Evolutionary conservation across 2,329 filamentous ascomycete genomes (phyloP).

Genomic region (Fusarium sp.): DNA sequence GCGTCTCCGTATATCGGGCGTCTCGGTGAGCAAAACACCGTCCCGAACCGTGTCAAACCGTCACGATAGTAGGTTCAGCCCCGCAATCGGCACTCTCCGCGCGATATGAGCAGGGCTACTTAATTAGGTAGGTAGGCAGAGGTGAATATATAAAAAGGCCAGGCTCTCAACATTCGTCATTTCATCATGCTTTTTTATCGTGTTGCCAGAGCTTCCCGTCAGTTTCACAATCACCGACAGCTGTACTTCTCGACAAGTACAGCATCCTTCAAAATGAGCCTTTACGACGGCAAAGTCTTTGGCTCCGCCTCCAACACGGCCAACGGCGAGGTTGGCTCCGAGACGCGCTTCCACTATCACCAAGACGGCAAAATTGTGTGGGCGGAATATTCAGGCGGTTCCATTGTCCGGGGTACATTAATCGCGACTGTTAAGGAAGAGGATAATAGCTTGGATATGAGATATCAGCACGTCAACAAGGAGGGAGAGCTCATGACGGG

Average conservation of each 20-base stretch:
- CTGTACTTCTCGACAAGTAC: not conserved
- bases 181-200: not conserved
- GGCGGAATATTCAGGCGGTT: slow-evolving; percentile 44
- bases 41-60: slow-evolving; percentile 21
- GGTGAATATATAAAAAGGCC: not conserved
- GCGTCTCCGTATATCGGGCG: slow-evolving; percentile 7
- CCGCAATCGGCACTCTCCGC: slow-evolving; percentile 24
- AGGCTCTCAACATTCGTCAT: not conserved
- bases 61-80: slow-evolving; percentile 7
- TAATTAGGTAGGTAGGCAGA: not conserved
- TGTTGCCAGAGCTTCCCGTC: not conserved
- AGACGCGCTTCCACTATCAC: slow-evolving; percentile 43
- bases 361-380: slow-evolving; percentile 42
- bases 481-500: slow-evolving; percentile 43
- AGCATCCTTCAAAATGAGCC: slow-evolving; percentile 4
- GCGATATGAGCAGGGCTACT: not conserved
- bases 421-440: slow-evolving; percentile 33
- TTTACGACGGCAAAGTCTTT: slow-evolving; percentile 32
- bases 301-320: slow-evolving; percentile 33
- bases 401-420: slow-evolving; percentile 36
- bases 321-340: slow-evolving; percentile 41
- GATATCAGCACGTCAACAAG: slow-evolving; percentile 43
- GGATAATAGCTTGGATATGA: slow-evolving; percentile 41
- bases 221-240: not conserved
- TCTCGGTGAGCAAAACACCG: slow-evolving; percentile 13